Evolutionary conservation across 1,284 basidiomycete genomes (phyloP), one percentile per base, ranked within the genome.

Genomic region (Trichosporon sp.): DNA sequence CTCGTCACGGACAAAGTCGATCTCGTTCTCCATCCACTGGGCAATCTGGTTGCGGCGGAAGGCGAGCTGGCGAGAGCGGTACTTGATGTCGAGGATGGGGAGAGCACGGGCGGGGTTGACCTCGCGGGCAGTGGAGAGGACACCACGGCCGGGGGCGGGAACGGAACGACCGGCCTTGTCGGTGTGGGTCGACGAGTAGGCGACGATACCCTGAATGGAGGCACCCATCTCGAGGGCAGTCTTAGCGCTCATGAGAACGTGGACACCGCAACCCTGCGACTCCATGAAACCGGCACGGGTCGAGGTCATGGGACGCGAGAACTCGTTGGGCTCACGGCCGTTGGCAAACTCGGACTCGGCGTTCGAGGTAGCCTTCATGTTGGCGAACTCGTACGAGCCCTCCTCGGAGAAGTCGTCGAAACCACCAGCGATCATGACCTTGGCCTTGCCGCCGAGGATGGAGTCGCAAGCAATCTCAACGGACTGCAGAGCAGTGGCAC

Each of bases 291-390:
- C 95, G 80, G 94, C 88, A 81, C 97, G 93, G 76, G 95, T 98
- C 31, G 92, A 93, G 4, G 96, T 98, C 51, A 96, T 92, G 32
- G 97, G 97, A 73, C 96, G 92, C 68, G 96, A 99, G 92, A 98
- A 96, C 85, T 99, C 96, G 61, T 92, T 93, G 35, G 96, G 96
- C 85, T 99, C 96, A 78, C 97, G 94, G 74, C 97, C 97, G 90
- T 97, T 97, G 8, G 96, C 96, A 79, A 98, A 92, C 85, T 99
- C 97, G 48, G 93, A 93, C 84, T 96, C 93, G 4, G 95, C 91
- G 81, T 96, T 98, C 85, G 92, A 95, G 6, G 97, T 99, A 5
- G 97, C 97, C 86, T 98, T 97, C 97, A 99, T 99, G 88, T 98
- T 98, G 70, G 95, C 96, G 84, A 96, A 96, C 85, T 98, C 95